Evolutionary conservation across 169 alveolate species (phyloP), one percentile per base, ranked within the genome.

Genomic region (Plasmodium cynomolgi): DNA sequence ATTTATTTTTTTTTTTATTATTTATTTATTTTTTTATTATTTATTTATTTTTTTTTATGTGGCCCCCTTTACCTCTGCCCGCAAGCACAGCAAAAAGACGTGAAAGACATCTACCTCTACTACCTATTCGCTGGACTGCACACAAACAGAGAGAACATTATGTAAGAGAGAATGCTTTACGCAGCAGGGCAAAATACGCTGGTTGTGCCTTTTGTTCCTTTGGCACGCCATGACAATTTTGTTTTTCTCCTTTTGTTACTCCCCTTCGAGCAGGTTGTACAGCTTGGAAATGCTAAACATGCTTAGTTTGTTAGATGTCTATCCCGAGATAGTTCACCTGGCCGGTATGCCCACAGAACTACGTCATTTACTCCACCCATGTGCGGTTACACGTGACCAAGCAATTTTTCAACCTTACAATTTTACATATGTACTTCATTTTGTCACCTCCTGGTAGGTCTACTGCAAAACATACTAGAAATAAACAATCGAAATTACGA

Each of bases 81-180:
- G 15, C 13, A 15, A 71, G 17, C n/a, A 79, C 37, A 91, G 95
- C 54, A 91, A 4, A 91, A 91, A 41, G 84, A 56, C 23, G 47
- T 91, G 23, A 91, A 81, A 68, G 95, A 91, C 75, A 91, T 91
- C 39, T 91, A 81, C 74, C 81, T 91, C 39, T 91, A 91, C 58
- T 91, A 91, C 81, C 33, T 81, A 68, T 91, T 91, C 47, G 47
- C 75, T 39, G 95, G 95, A 39, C 41, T 91, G 15, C 95, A 91
- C 74, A 75, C 92, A 71, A 81, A 44, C 75, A 91, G 54, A 37
- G 81, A 81, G 58, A 44, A 41, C 31, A 80, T 91, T 17, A 91
- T 86, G 93, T 86, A 86, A 11, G 58, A 11, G 58, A 26, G 23
- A 20, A 50, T 47, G 23, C 3, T 54, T 82, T 29, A 39, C 41